These are phyloP conservation scores for Tolypocladium guangdongense DNA, from an alignment of 2,329 filamentous ascomycete species.

Conservation along the genomic window DNA sequence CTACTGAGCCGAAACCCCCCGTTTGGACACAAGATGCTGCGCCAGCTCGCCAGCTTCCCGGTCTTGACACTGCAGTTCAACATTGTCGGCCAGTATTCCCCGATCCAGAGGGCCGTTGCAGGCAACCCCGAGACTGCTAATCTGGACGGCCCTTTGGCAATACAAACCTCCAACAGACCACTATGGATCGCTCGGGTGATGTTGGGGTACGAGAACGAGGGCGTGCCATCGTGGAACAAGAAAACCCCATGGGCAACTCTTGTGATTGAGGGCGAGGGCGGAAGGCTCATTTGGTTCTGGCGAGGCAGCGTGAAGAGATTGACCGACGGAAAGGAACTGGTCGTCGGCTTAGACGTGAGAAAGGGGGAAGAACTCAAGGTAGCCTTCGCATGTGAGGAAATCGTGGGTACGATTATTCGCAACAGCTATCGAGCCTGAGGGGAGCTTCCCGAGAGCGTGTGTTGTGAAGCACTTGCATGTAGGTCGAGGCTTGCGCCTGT, in stretches of 20 bases:
- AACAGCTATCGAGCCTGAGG: slow-evolving; percentile 4
- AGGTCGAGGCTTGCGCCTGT: background rate
- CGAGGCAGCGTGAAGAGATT: slow-evolving; percentile 53
- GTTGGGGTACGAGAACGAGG: slow-evolving; percentile 60
- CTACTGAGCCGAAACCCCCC: slow-evolving; percentile 71
- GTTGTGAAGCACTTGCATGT: background rate
- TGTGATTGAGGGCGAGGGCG: slow-evolving; percentile 48
- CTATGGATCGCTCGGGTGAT: slow-evolving; percentile 45
- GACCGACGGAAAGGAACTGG: slow-evolving; percentile 41
- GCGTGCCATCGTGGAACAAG: slow-evolving; percentile 50
- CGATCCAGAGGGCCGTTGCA: background rate
- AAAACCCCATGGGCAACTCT: slow-evolving; percentile 61
- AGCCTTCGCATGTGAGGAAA: slow-evolving; percentile 75
- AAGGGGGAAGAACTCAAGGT: slow-evolving; percentile 46
- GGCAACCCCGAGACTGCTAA: slow-evolving; percentile 3
- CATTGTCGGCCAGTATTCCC: slow-evolving; percentile 12
- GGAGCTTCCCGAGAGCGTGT: slow-evolving; percentile 6
- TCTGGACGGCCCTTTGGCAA: slow-evolving; percentile 14
- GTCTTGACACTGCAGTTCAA: slow-evolving; percentile 31
- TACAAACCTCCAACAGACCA: background rate
- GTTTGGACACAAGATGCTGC: slow-evolving; percentile 61
- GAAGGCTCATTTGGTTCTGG: slow-evolving; percentile 55
- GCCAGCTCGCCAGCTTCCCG: slow-evolving; percentile 60
- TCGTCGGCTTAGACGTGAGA: slow-evolving; percentile 45
- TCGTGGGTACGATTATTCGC: slow-evolving; percentile 49